Evolutionary conservation across 1,284 basidiomycete species (phyloP).

Genomic region (Pseudozyma tsukubaensis): DNA sequence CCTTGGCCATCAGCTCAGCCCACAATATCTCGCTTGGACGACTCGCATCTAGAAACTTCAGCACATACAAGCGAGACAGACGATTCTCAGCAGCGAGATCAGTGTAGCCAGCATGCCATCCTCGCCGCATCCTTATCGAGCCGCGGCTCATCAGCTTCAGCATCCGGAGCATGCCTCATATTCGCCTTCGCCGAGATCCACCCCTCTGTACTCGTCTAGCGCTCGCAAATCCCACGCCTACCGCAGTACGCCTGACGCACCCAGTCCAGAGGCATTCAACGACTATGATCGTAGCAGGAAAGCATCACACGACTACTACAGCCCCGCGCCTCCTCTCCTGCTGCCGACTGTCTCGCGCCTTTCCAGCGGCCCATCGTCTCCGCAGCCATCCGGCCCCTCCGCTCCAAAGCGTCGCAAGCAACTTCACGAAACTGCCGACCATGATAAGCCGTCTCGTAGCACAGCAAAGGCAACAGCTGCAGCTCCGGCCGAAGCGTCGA

Average conservation of each 20-base stretch:
- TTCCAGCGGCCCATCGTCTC: background rate
- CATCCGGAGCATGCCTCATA: conserved; percentile 47
- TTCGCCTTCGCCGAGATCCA: conserved; percentile 36
- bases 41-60: too few relatives aligned
- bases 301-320: conserved; percentile 1
- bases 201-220: conserved; percentile 29
- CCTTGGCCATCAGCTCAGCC: too few relatives aligned
- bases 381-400: background rate
- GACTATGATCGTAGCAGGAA: conserved; percentile 14
- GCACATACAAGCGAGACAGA: too few relatives aligned
- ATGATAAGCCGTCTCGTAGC: conserved; percentile 4
- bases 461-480: conserved; percentile 3
- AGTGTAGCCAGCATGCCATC: conserved; percentile 24
- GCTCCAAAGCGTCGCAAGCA: conserved; percentile 24
- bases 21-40: too few relatives aligned
- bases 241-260: conserved; percentile 23
- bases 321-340: background rate
- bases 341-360: conserved; percentile 9
- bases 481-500: background rate
- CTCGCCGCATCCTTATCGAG: conserved; percentile 42
- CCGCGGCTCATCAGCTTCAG: conserved; percentile 50
- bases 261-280: conserved; percentile 38
- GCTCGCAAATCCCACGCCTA: conserved; percentile 30
- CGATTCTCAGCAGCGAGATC: too few relatives aligned
- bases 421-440: conserved; percentile 6